These are phyloP conservation scores for Citrus glauca DNA, from an alignment of 345 rosid genomes.

Conservation along the genomic window DNA sequence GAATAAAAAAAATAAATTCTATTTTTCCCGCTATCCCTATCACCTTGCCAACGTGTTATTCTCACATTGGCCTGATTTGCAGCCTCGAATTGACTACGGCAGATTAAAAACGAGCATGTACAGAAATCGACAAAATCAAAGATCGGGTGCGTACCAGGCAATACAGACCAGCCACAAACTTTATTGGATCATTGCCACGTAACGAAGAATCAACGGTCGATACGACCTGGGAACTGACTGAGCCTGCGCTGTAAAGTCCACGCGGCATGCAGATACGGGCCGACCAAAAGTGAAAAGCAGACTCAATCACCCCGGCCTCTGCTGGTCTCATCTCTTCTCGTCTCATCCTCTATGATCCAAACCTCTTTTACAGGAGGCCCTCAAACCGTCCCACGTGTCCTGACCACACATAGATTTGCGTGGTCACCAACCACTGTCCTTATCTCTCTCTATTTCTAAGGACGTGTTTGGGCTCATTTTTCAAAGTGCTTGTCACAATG, in stretches of 20 bases:
- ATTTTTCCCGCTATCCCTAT: neutral
- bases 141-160: neutral
- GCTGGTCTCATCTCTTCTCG: neutral
- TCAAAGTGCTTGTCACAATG: neutral
- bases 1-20: too few species aligned
- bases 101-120: neutral
- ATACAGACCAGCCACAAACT: neutral
- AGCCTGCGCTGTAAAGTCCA: neutral
- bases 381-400: conserved; percentile 36
- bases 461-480: neutral
- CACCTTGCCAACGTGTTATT: neutral
- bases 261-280: neutral
- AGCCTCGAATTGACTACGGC: neutral
- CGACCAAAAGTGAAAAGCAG: neutral
- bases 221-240: neutral
- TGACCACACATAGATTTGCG: conserved; percentile 13
- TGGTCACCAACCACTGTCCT: conserved; percentile 4
- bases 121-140: neutral
- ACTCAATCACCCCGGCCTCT: too few species aligned
- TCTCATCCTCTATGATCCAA: neutral
- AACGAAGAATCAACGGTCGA: neutral
- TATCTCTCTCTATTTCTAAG: neutral
- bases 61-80: neutral
- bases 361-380: conserved; percentile 4
- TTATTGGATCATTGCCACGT: neutral